Conservation (phyloP, 2,329 filamentous ascomycete species). For the Paracoccidioides lutzii region DNA sequence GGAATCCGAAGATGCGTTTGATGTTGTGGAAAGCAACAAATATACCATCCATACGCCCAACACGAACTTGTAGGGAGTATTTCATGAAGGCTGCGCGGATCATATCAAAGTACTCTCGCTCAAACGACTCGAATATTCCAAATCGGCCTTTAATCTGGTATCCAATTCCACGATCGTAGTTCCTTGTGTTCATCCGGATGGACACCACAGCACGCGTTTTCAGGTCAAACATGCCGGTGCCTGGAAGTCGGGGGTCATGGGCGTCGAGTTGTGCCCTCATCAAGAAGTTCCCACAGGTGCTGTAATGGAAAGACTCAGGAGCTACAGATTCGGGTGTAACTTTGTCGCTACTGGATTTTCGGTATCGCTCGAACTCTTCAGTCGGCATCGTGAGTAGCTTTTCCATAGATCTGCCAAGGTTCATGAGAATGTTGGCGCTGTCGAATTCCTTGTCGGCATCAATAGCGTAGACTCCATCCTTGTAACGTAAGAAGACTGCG, state of each 20-base stretch:
- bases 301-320: slow-evolving; percentile 77
- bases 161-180: slow-evolving; percentile 61
- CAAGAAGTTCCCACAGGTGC: slow-evolving; percentile 71
- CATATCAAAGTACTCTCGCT: slow-evolving; percentile 95
- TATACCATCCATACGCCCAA: slow-evolving; percentile 97
- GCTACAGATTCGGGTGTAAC: slow-evolving; percentile 55
- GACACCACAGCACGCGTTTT: slow-evolving; percentile 89
- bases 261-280: slow-evolving; percentile 94
- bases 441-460: slow-evolving; percentile 93
- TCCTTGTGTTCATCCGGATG: slow-evolving; percentile 71
- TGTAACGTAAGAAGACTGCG: slow-evolving; percentile 69
- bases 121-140: slow-evolving; percentile 80
- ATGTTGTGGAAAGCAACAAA: slow-evolving; percentile 96
- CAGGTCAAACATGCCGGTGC: slow-evolving; percentile 86
- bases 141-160: slow-evolving; percentile 71
- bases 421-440: slow-evolving; percentile 69
- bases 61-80: slow-evolving; percentile 89
- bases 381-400: slow-evolving; percentile 78
- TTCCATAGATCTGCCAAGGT: slow-evolving; percentile 92
- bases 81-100: slow-evolving; percentile 88
- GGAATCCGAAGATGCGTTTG: slow-evolving; percentile 90
- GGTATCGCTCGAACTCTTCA: slow-evolving; percentile 74
- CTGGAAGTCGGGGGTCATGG: slow-evolving; percentile 70
- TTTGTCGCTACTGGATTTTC: slow-evolving; percentile 52
- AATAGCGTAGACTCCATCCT: slow-evolving; percentile 80